These are phyloP conservation scores for Saccharum officinarum DNA, from an alignment of 176 grass and related monocot species.

Conservation along the genomic window DNA sequence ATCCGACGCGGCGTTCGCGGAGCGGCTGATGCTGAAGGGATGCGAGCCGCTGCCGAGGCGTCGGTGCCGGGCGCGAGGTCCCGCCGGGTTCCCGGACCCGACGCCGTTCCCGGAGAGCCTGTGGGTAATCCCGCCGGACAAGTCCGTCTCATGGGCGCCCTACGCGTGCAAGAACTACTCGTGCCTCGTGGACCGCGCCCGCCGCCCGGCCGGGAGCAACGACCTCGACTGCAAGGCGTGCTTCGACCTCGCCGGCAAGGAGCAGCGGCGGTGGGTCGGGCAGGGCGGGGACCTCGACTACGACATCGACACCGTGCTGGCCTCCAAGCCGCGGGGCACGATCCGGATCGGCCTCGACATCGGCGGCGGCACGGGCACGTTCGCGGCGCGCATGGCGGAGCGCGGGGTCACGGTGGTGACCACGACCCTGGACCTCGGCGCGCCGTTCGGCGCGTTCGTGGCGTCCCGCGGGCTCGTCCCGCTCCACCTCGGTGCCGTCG, in stretches of 20 bases:
- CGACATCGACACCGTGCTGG: constrained; percentile 54
- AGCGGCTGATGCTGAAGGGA: constrained; percentile 42
- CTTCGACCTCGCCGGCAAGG: constrained; percentile 49
- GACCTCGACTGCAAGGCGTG: constrained; percentile 44
- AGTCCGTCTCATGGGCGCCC: constrained; percentile 44
- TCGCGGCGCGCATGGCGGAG: constrained; percentile 58
- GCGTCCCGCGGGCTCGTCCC: constrained; percentile 49
- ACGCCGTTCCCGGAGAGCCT: constrained; percentile 45
- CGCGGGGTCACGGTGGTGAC: constrained; percentile 55
- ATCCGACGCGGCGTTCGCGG: constrained; percentile 28
- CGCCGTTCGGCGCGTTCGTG: constrained; percentile 48
- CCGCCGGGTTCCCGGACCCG: constrained; percentile 36
- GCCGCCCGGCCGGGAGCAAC: background rate
- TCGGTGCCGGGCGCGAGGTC: constrained; percentile 23
- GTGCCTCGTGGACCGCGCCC: constrained; percentile 43
- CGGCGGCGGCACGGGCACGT: constrained; percentile 60
- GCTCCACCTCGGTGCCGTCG: constrained; percentile 48
- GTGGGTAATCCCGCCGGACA: constrained; percentile 51
- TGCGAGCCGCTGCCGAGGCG: constrained; percentile 48
- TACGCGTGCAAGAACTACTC: constrained; percentile 64
- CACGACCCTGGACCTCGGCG: constrained; percentile 44
- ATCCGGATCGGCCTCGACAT: constrained; percentile 66
- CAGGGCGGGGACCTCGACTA: constrained; percentile 33
- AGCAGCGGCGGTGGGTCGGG: constrained; percentile 48
- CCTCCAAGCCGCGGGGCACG: constrained; percentile 46